Conservation (phyloP, 2,329 filamentous ascomycete species). For the Cordyceps cicadae region DNA sequence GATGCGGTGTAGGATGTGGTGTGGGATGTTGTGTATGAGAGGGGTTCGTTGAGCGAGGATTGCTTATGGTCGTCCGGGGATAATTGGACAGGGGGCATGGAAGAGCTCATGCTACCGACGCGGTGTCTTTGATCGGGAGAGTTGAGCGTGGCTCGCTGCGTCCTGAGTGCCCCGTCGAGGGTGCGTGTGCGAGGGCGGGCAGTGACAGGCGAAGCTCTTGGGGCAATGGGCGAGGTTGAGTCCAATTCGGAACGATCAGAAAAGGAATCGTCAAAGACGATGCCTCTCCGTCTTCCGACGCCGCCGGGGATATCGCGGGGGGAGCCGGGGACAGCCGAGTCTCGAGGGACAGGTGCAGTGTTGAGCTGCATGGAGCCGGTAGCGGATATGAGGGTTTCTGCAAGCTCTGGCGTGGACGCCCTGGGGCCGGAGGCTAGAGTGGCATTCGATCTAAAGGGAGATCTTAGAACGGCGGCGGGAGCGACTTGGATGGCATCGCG, state of each 20-base stretch:
- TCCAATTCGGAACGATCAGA: constrained; percentile 41
- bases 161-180: constrained; percentile 47
- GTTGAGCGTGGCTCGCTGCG: constrained; percentile 32
- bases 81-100: constrained; percentile 39
- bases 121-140: constrained; percentile 48
- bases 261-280: constrained; percentile 52
- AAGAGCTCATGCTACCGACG: constrained; percentile 63
- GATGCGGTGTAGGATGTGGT: constrained; percentile 23
- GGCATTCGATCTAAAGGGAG: constrained; percentile 7
- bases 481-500: constrained; percentile 1
- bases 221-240: constrained; percentile 27
- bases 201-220: constrained; percentile 24
- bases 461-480: neutral
- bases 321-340: constrained; percentile 23
- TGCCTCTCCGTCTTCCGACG: constrained; percentile 45
- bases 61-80: constrained; percentile 40
- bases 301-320: constrained; percentile 24
- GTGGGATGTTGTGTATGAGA: neutral
- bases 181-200: constrained; percentile 49
- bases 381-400: neutral
- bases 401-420: constrained; percentile 5
- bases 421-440: neutral
- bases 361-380: constrained; percentile 2
- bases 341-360: constrained; percentile 5
- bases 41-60: constrained; percentile 30